Conservation (phyloP, 73 alveolate genomes). For the Uronychia setigera region DNA sequence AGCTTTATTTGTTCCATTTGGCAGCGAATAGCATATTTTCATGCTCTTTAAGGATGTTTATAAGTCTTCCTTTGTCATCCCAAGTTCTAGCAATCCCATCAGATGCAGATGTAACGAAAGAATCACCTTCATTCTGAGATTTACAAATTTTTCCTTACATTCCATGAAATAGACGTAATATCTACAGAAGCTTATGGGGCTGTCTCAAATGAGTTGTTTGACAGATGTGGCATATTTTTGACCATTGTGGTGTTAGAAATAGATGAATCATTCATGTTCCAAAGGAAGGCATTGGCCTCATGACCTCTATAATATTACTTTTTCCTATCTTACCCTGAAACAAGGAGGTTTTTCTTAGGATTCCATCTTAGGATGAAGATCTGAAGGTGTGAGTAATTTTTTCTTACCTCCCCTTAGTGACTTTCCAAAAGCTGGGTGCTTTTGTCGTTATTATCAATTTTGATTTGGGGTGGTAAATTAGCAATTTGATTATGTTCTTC, state of each 20-base stretch:
- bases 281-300: constrained; percentile 36
- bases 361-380: constrained; percentile 36
- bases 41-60: background rate
- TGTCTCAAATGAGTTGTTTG: background rate
- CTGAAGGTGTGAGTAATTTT: background rate
- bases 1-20: constrained; percentile 62
- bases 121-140: constrained; percentile 46
- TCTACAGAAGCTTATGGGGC: background rate
- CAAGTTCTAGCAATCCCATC: constrained; percentile 61
- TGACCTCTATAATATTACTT: constrained; percentile 29
- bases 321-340: constrained; percentile 6
- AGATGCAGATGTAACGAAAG: constrained; percentile 48
- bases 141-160: constrained; percentile 21
- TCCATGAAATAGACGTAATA: background rate
- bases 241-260: background rate
- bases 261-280: constrained; percentile 41
- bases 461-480: background rate
- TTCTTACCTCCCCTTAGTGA: background rate
- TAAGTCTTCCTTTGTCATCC: constrained; percentile 49
- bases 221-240: background rate
- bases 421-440: background rate
- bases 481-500: background rate
- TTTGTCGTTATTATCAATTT: background rate
- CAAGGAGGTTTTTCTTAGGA: constrained; percentile 35
- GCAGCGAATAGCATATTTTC: constrained; percentile 18